A percentile compares a stretch with the other conserved stretches of the same genome.
Evolutionary conservation across 2,329 filamentous ascomycete genomes (phyloP).

Genomic region (Lithohypha guttulata): DNA sequence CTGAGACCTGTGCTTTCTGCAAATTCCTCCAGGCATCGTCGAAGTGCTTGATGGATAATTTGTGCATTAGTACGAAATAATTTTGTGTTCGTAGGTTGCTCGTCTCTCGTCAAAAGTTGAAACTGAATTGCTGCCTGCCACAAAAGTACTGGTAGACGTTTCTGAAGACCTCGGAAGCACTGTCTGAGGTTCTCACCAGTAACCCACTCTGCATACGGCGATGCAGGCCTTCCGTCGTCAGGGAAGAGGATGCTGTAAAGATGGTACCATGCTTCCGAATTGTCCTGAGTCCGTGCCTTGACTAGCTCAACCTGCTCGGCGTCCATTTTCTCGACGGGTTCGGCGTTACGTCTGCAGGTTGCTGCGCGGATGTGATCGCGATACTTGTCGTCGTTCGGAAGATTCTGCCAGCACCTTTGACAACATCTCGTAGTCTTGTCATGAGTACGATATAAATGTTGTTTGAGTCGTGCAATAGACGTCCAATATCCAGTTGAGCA

Average conservation of each 20-base stretch:
- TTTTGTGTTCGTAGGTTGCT: background rate
- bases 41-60: background rate
- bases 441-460: constrained; percentile 22
- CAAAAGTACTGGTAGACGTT: background rate
- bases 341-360: constrained; percentile 11
- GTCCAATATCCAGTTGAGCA: constrained; percentile 21
- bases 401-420: constrained; percentile 15
- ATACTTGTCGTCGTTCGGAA: constrained; percentile 13
- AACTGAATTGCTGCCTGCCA: background rate
- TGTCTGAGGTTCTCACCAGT: constrained; percentile 3
- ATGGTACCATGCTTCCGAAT: constrained; percentile 10
- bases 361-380: constrained; percentile 24
- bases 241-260: constrained; percentile 14
- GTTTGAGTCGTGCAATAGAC: constrained; percentile 21
- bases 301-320: constrained; percentile 11
- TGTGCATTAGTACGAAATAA: constrained; percentile 1
- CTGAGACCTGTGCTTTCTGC: background rate
- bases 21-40: constrained; percentile 4
- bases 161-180: background rate
- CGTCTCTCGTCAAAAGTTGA: background rate
- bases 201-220: constrained; percentile 11
- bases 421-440: constrained; percentile 10
- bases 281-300: constrained; percentile 8
- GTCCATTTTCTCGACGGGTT: constrained; percentile 13
- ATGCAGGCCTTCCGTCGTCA: constrained; percentile 8